Percentiles rank a stretch among this genome's conserved stretches.
These are phyloP conservation scores for Ceratobasidium sp. DNA, from an alignment of 1,284 basidiomycete species.

Conservation along the genomic window DNA sequence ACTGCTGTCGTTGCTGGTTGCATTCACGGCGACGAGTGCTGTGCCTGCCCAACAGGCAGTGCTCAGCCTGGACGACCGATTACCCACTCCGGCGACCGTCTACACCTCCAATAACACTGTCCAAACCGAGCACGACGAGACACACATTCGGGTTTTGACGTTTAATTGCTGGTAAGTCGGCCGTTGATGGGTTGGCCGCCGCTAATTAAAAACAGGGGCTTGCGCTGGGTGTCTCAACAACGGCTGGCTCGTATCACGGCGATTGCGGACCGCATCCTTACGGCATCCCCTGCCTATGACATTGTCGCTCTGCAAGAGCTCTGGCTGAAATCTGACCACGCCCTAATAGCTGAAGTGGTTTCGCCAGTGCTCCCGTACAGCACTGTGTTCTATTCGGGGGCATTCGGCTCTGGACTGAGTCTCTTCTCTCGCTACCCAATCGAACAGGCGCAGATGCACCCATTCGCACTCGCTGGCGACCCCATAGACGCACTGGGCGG, in stretches of 20 bases:
- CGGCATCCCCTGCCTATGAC: constrained; percentile 71
- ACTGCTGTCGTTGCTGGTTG: background rate
- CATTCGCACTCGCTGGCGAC: constrained; percentile 91
- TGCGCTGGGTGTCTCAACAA: constrained; percentile 86
- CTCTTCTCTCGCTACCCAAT: constrained; percentile 90
- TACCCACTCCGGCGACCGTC: constrained; percentile 20
- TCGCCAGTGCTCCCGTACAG: constrained; percentile 69
- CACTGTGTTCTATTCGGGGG: constrained; percentile 97
- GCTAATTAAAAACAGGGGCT: constrained; percentile 65
- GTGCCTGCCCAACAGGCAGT: constrained; percentile 26
- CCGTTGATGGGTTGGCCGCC: background rate
- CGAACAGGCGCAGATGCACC: constrained; percentile 74
- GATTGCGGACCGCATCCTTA: constrained; percentile 66
- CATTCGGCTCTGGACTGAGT: constrained; percentile 91
- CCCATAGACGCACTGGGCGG: constrained; percentile 89
- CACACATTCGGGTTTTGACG: constrained; percentile 65
- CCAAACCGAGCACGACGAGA: constrained; percentile 8
- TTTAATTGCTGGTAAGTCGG: constrained; percentile 80
- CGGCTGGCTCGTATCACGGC: constrained; percentile 74
- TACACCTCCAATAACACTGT: background rate
- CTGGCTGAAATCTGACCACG: constrained; percentile 92
- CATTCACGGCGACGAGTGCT: background rate
- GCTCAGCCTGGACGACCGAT: constrained; percentile 3
- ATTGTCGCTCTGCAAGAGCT: constrained; percentile 93
- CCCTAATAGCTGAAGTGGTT: constrained; percentile 70